Base-by-base conservation (phyloP, 805 yeast genomes). In the Clavispora fructus region DNA sequence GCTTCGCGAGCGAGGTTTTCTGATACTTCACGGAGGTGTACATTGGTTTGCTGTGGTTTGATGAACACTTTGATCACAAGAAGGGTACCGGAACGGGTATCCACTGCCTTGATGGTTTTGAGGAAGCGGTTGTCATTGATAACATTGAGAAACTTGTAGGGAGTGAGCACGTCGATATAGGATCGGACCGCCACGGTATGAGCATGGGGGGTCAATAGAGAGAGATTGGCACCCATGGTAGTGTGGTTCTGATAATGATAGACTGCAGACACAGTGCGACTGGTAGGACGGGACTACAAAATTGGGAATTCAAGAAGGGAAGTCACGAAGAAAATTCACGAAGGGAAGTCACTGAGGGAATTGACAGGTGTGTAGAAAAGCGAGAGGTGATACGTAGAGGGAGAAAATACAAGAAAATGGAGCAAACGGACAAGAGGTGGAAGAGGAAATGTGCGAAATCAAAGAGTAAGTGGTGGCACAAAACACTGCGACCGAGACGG, bases 181-280 rank as follows among this genome's bases (percentile, higher is more conserved):
- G 97, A 91, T 19, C 92, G 89, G 2, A 90, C 75, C 7, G 95
- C 96, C 57, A 92, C 87, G 1, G 97, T 87, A 3, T 95, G 90
- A 1, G 96, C 89, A 3, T 95, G 82, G 11, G 96, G 97, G 9
- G 96, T 87, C 61, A 89, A 68, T 30, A 87, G 71, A 1, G 97
- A 91, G 49, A 92, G 69, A 60, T 86, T 87, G 12, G 87, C 88
- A 13, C 97, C 97, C 97, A 91, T 90, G 23, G 38, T 16, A n/a
- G 13, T 32, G 11, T 11, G n/a, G n/a, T 7, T n/a, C 26, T 42
- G 42, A 29, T 25, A 27, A 13, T 28, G 42, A 16, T 19, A 37
- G 39, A 38, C 35, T 37, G 35, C 32, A 40, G 31, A 33, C 28
- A 25, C 26, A 28, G 10, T 12, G 19, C 17, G 30, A 27, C 12